phyloP scores from a whole-genome alignment of 148 eudicot genomes.

The Fagopyrum homotropicum region DNA sequence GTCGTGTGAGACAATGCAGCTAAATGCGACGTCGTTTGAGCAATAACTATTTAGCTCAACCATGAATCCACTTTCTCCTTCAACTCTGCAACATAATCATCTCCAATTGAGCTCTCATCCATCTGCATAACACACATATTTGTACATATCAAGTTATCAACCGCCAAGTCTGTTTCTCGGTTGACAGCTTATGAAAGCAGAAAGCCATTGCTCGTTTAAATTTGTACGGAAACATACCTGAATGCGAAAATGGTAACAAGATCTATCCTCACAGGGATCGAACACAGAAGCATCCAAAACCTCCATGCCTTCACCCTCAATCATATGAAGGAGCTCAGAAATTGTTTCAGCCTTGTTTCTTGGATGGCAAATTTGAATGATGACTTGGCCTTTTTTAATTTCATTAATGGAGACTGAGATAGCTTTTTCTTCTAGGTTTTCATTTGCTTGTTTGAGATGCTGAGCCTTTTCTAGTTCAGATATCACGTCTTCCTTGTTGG shows the following conservation, averaged over 20 bases:
- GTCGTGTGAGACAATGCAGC: not conserved
- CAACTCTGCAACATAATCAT: slow-evolving; percentile 6
- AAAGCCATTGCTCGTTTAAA: too few species aligned
- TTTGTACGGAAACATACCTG: slow-evolving; percentile 22
- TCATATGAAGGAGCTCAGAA: slow-evolving; percentile 23
- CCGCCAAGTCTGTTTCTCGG: not conserved
- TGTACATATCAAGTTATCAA: not conserved
- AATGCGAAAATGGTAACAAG: slow-evolving; percentile 47
- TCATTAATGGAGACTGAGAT: slow-evolving; percentile 38
- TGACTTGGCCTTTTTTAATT: slow-evolving; percentile 34
- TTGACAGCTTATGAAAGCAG: not conserved
- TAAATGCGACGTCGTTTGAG: not conserved
- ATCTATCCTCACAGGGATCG: slow-evolving; percentile 28
- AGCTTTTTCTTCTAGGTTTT: not conserved
- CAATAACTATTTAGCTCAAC: not conserved
- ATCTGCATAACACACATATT: not conserved
- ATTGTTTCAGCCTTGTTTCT: slow-evolving; percentile 12
- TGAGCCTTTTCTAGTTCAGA: not conserved
- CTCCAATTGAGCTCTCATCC: slow-evolving; percentile 10
- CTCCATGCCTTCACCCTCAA: slow-evolving; percentile 31
- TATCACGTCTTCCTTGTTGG: slow-evolving; percentile 24
- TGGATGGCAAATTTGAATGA: slow-evolving; percentile 38
- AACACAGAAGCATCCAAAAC: slow-evolving; percentile 33
- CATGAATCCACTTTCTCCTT: slow-evolving; percentile 10
- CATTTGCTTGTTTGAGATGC: slow-evolving; percentile 9